Evolutionary conservation across 2,329 filamentous ascomycete species (phyloP).

Genomic region (Clonostachys sp.): DNA sequence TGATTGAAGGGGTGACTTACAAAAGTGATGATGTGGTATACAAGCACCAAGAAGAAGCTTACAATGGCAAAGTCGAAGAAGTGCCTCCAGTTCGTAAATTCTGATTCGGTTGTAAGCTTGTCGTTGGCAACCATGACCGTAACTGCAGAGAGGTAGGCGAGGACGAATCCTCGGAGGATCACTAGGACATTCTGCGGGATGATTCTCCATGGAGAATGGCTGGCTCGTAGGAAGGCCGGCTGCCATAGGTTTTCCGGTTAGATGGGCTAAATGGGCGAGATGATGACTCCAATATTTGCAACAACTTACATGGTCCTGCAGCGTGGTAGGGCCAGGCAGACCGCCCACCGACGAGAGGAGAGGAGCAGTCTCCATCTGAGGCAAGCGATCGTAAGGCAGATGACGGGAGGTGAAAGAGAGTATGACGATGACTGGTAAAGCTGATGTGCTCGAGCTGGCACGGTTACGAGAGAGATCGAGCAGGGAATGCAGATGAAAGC

Average conservation of each 20-base stretch:
- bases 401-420: too few species aligned
- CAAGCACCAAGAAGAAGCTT: slow-evolving; percentile 31
- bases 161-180: slow-evolving; percentile 31
- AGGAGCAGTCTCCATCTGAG: slow-evolving; percentile 24
- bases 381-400: too few species aligned
- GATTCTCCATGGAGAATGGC: slow-evolving; percentile 44
- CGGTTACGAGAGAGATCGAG: too few species aligned
- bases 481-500: background rate
- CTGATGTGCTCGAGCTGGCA: too few species aligned
- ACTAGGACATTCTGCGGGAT: slow-evolving; percentile 41
- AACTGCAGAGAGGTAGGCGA: slow-evolving; percentile 36
- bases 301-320: slow-evolving; percentile 27
- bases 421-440: too few species aligned
- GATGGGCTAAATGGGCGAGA: too few species aligned
- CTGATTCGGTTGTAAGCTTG: slow-evolving; percentile 34
- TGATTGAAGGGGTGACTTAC: slow-evolving; percentile 26
- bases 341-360: slow-evolving; percentile 20
- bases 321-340: slow-evolving; percentile 20
- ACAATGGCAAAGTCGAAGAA: slow-evolving; percentile 46
- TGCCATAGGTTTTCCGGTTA: slow-evolving; percentile 10
- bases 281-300: background rate
- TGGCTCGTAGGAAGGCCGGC: slow-evolving; percentile 46
- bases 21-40: slow-evolving; percentile 40
- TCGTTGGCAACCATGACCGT: slow-evolving; percentile 36
- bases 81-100: slow-evolving; percentile 31